Conservation (phyloP, 1,139 yeast genomes). For the Yamadazyma jaroonii region DNA sequence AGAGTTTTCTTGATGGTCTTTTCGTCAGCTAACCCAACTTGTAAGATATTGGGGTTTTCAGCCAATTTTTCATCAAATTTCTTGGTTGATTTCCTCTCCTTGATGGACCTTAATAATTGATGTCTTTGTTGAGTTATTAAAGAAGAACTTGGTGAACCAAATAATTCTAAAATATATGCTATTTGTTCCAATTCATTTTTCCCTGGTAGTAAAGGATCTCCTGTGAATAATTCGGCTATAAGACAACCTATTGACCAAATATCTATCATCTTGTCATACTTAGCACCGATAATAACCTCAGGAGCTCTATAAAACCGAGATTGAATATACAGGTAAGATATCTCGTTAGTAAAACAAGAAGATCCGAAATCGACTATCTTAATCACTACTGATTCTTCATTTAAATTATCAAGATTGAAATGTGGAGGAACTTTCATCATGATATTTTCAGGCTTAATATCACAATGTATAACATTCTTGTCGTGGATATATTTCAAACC, state of each 20-base stretch:
- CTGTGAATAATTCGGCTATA: conserved; percentile 62
- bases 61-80: conserved; percentile 10
- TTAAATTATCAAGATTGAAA: conserved; percentile 10
- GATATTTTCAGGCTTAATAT: conserved; percentile 87
- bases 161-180: conserved; percentile 52
- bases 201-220: conserved; percentile 69
- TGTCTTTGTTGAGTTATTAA: conserved; percentile 25
- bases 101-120: conserved; percentile 17
- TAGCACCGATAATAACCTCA: conserved; percentile 78
- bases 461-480: conserved; percentile 76
- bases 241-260: conserved; percentile 81
- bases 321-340: conserved; percentile 58
- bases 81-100: conserved; percentile 15
- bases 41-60: conserved; percentile 8
- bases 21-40: conserved; percentile 18
- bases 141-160: conserved; percentile 57
- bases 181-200: conserved; percentile 67
- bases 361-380: conserved; percentile 70
- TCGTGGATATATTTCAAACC: conserved; percentile 63
- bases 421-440: conserved; percentile 43
- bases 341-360: conserved; percentile 47
- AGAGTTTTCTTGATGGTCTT: conserved; percentile 29
- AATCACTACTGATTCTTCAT: conserved; percentile 26
- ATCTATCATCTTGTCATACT: conserved; percentile 67
- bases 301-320: conserved; percentile 71